These are phyloP conservation scores for Blastomyces gilchristii DNA, from an alignment of 2,329 filamentous ascomycete genomes.

Conservation along the genomic window DNA sequence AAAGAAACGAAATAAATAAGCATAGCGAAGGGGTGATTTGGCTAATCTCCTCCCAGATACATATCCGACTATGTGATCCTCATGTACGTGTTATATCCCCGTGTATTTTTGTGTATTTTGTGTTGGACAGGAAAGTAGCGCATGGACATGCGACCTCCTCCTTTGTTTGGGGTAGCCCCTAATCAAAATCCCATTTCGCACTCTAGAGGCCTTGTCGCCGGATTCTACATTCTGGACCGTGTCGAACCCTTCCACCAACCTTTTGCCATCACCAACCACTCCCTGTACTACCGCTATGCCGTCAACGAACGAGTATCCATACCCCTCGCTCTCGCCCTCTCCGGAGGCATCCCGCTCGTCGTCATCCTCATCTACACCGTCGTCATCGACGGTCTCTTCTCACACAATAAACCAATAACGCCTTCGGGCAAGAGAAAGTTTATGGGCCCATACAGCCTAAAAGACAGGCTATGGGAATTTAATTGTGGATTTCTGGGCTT, in stretches of 20 bases:
- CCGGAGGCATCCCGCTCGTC: conserved; percentile 39
- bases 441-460: conserved; percentile 42
- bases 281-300: conserved; percentile 49
- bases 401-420: conserved; percentile 36
- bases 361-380: conserved; percentile 48
- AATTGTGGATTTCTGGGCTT: conserved; percentile 52
- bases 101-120: background rate
- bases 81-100: conserved; percentile 36
- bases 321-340: conserved; percentile 39
- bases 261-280: conserved; percentile 48
- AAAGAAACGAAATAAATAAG: background rate
- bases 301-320: conserved; percentile 46
- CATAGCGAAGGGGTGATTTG: background rate
- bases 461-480: conserved; percentile 51
- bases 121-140: conserved; percentile 1
- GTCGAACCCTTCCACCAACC: conserved; percentile 48
- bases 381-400: conserved; percentile 49
- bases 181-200: background rate
- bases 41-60: conserved; percentile 34
- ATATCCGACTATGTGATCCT: conserved; percentile 51
- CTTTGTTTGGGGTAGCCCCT: conserved; percentile 8
- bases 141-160: conserved; percentile 7
- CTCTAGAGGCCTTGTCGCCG: conserved; percentile 40
- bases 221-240: conserved; percentile 45
- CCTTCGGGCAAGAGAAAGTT: conserved; percentile 28